Conservation (phyloP, 805 yeast species). For the Torulaspora franciscae region DNA sequence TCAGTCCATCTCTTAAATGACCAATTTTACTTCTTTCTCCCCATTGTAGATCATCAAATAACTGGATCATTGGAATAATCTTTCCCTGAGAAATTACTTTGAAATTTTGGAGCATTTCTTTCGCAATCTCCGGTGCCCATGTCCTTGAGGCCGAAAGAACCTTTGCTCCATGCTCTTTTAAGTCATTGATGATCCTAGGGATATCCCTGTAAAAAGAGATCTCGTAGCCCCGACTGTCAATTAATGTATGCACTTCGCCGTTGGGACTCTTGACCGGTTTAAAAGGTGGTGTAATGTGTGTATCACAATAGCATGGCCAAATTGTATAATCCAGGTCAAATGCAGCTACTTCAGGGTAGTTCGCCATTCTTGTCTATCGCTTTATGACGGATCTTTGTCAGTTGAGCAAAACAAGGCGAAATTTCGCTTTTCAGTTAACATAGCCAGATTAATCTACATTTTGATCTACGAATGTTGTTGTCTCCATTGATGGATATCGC, state of each 20-base stretch:
- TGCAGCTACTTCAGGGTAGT: slow-evolving; percentile 36
- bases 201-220: slow-evolving; percentile 65
- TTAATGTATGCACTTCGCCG: slow-evolving; percentile 31
- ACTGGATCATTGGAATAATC: slow-evolving; percentile 25
- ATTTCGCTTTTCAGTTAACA: background rate
- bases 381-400: background rate
- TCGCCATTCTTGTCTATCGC: slow-evolving; percentile 3
- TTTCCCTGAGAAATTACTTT: slow-evolving; percentile 43
- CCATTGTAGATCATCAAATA: slow-evolving; percentile 61
- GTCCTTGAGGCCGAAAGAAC: slow-evolving; percentile 78
- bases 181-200: slow-evolving; percentile 51
- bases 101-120: slow-evolving; percentile 50
- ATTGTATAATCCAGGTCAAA: slow-evolving; percentile 37
- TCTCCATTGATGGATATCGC: no score
- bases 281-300: slow-evolving; percentile 35
- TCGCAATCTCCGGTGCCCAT: slow-evolving; percentile 71
- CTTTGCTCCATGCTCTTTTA: slow-evolving; percentile 44
- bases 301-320: slow-evolving; percentile 39
- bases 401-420: background rate
- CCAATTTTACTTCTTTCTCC: slow-evolving; percentile 59
- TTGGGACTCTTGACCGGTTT: slow-evolving; percentile 24
- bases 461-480: no score
- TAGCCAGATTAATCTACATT: no score
- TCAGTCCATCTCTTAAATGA: slow-evolving; percentile 52
- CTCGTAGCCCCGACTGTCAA: slow-evolving; percentile 44